These are phyloP conservation scores for Nannochloropsis gaditana DNA, from an alignment of 108 stramenopile genomes.

Conservation along the genomic window DNA sequence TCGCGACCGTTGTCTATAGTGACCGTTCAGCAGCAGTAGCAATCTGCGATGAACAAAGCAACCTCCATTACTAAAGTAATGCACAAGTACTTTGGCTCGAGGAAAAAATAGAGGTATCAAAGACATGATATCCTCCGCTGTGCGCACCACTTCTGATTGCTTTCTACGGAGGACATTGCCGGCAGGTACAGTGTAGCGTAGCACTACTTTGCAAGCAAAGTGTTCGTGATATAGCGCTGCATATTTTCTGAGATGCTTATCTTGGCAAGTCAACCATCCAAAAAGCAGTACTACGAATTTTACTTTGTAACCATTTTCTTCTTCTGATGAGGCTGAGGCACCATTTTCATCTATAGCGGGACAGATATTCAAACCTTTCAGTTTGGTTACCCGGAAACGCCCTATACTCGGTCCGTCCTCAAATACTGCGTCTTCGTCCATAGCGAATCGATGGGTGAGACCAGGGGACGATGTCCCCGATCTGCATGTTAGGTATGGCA, in stretches of 20 bases:
- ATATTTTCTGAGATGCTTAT: not conserved
- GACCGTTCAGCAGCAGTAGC: not conserved
- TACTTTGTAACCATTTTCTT: not conserved
- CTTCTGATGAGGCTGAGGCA: not conserved
- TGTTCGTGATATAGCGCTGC: not conserved
- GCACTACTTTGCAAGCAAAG: conserved; percentile 3
- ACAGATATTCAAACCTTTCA: not conserved
- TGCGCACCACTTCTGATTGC: not conserved
- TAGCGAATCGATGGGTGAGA: too few species aligned
- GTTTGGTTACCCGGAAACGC: not conserved
- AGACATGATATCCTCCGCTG: not conserved
- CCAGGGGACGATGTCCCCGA: too few species aligned
- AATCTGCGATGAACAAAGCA: conserved; percentile 15
- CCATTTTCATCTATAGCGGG: not conserved
- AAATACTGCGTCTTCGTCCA: not conserved
- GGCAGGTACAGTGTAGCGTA: not conserved
- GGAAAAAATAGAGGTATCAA: not conserved
- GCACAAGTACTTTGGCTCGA: conserved; percentile 10
- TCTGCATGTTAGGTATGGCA: too few species aligned
- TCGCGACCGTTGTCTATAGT: not conserved
- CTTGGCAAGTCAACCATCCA: not conserved
- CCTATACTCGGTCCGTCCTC: not conserved
- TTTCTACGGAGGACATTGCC: not conserved
- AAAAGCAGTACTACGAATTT: not conserved
- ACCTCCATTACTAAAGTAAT: not conserved